These are phyloP conservation scores for Aspergillus sojae DNA, from an alignment of 2,329 filamentous ascomycete species.

Conservation along the genomic window DNA sequence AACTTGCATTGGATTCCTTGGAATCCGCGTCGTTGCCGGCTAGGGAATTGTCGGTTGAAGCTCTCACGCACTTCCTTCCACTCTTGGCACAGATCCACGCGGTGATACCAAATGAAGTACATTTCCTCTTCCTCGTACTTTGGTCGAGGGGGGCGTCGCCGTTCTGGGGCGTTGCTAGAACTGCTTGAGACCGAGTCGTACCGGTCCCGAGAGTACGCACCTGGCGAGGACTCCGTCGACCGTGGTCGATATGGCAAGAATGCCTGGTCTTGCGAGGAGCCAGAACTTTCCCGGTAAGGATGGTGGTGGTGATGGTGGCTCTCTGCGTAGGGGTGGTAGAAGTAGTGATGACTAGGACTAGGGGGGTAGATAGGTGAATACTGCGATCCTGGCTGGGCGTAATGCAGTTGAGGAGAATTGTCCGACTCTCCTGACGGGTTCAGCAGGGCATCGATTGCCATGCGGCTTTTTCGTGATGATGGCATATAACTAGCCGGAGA, in stretches of 20 bases:
- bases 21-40: slow-evolving; percentile 43
- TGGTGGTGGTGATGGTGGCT: slow-evolving; percentile 25
- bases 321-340: slow-evolving; percentile 26
- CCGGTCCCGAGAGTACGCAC: slow-evolving; percentile 41
- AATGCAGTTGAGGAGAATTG: slow-evolving; percentile 18
- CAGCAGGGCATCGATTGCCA: slow-evolving; percentile 38
- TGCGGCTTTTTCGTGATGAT: slow-evolving; percentile 32
- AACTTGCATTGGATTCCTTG: slow-evolving; percentile 54
- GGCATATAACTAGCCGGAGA: slow-evolving; percentile 20
- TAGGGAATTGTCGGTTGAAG: slow-evolving; percentile 48
- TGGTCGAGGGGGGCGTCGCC: slow-evolving; percentile 46
- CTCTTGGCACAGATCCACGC: slow-evolving; percentile 48
- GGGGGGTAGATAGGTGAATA: slow-evolving; percentile 34
- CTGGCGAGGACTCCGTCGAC: slow-evolving; percentile 39
- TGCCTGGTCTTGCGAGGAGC: slow-evolving; percentile 25
- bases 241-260: slow-evolving; percentile 31
- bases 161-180: slow-evolving; percentile 39
- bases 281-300: slow-evolving; percentile 2
- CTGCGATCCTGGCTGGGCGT: slow-evolving; percentile 25
- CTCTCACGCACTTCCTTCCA: slow-evolving; percentile 50
- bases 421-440: slow-evolving; percentile 33
- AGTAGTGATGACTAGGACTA: slow-evolving; percentile 30
- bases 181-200: slow-evolving; percentile 46
- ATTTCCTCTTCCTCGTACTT: slow-evolving; percentile 52
- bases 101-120: slow-evolving; percentile 55